Evolutionary conservation across 2,329 filamentous ascomycete species (phyloP), one percentile per base, ranked within the genome.

Genomic region (Colletotrichum sp.): DNA sequence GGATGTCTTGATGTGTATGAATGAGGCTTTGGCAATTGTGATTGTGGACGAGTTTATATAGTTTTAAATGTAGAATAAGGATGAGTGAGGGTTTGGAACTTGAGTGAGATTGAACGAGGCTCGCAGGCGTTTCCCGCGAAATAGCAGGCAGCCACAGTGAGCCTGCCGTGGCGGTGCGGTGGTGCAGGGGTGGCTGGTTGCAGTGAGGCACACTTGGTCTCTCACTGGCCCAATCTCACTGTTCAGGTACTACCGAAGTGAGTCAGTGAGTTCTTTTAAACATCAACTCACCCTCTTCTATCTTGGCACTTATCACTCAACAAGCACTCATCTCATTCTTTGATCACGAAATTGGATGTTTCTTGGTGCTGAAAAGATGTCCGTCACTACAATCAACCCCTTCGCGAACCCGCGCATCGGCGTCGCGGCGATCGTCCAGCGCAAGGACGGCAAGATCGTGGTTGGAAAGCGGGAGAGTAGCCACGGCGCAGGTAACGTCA

Each of bases 401-500:
- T 63, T 59, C 16, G 72, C 69, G 77, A 59, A 82, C 26, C 86
- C 86, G 1, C 86, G 88, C 12, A 87, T 90, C 16, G 90, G 90
- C 59, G 85, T 91, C 7, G 86, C 88, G 0, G 87, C 85, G 36
- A 80, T 92, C 30, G 82, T 92, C 68, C 81, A 81, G 72, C 84
- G 88, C 74, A 78, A 78, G 4, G 80, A 87, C 8, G 88, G 87
- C n/a, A 82, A 84, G 63, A 77, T 91, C 39, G 78, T 91, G 7
- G 78, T 89, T 5, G 89, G 90, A 6, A 86, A 85, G 72, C 86
- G 90, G 15, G 84, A 85, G 70, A 87, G 88, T 2, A 87, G 86
- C 69, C 89, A 90, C 57, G 90, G 90, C 9, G 82, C 83, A 36
- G 89, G 90, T 89, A 79, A 7, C 21, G 5, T 6, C 32, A 21